Evolutionary conservation across 2,329 filamentous ascomycete species (phyloP).

Genomic region (Diaporthe velutina): DNA sequence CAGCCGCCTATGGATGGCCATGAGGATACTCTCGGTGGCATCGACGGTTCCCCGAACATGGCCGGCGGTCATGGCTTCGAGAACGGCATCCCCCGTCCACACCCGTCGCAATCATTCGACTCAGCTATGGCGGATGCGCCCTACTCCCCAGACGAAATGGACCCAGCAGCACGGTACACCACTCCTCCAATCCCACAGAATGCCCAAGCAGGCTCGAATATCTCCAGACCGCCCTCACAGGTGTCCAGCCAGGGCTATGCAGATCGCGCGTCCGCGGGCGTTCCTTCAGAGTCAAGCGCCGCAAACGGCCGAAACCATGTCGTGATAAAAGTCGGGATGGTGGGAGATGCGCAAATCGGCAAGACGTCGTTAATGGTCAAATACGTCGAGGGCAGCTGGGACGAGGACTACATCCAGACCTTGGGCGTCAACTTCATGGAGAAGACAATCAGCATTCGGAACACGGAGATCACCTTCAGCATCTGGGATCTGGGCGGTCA

Average conservation of each 20-base stretch:
- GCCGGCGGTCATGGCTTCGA: conserved; percentile 51
- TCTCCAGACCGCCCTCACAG: conserved; percentile 69
- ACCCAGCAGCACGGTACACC: conserved; percentile 58
- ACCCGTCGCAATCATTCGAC: conserved; percentile 64
- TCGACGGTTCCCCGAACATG: conserved; percentile 62
- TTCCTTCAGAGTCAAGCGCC: conserved; percentile 50
- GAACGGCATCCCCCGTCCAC: conserved; percentile 40
- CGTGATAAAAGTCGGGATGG: conserved; percentile 99
- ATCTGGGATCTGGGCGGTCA: conserved; percentile 99
- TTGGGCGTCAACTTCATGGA: conserved; percentile 99
- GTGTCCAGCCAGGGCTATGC: conserved; percentile 60
- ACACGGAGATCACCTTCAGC: conserved; percentile 99
- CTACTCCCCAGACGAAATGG: conserved; percentile 50
- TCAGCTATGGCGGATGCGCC: conserved; percentile 56
- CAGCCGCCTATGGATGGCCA: conserved; percentile 54
- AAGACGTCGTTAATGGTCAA: conserved; percentile 99
- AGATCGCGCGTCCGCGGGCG: conserved; percentile 58
- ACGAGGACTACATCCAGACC: conserved; percentile 99
- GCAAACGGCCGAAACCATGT: conserved; percentile 74
- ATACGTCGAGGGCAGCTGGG: conserved; percentile 99
- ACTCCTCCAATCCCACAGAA: conserved; percentile 60
- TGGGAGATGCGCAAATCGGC: conserved; percentile 97
- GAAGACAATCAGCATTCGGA: conserved; percentile 99
- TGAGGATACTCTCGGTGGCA: conserved; percentile 63
- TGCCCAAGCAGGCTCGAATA: conserved; percentile 50